Evolutionary conservation across 2,329 filamentous ascomycete genomes (phyloP), one percentile per base, ranked within the genome.

Genomic region (Madurella fahalii): DNA sequence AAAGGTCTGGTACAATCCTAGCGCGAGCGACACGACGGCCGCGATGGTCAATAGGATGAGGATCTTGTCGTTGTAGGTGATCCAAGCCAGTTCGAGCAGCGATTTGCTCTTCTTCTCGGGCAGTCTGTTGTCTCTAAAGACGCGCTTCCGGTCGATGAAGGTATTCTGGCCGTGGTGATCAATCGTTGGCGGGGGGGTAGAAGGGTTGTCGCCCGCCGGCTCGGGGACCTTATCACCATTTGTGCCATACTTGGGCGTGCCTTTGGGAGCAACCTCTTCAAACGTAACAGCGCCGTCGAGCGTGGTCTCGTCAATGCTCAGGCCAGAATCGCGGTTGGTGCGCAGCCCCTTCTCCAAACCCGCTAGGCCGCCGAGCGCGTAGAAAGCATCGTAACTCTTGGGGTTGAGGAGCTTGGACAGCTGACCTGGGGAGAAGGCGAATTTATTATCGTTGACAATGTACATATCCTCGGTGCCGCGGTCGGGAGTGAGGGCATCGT

Each of bases 391-490:
- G 57, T 89, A 74, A 63, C 80, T 91, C 71, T 94, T 94, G 0
- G 89, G 89, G 60, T 92, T 92, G 49, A 91, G 76, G 7, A 94
- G 73, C 71, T 93, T 93, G 58, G 82, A 84, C 63, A 90, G 72
- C 62, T 89, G 87, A 20, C 88, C 89, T 11, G 85, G 85, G 0
- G 84, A 81, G 64, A 85, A 90, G 9, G 86, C 87, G 63, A 91
- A 90, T 43, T 78, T 82, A 68, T 88, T 90, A 63, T 86, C 75
- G 45, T 83, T 76, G 15, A 85, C 79, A 42, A 81, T 65, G 63
- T 89, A 93, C 59, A 89, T 84, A 16, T 74, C 78, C 69, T 91
- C 87, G 1, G 82, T 86, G 7, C 85, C 86, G 1, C 84, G 86
- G 65, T 92, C 87, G 0, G 88, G 85, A 17, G 75, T 78, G 11